These are phyloP conservation scores for Venustampulla echinocandica DNA, from an alignment of 495 filamentous ascomycete genomes.

Conservation along the genomic window DNA sequence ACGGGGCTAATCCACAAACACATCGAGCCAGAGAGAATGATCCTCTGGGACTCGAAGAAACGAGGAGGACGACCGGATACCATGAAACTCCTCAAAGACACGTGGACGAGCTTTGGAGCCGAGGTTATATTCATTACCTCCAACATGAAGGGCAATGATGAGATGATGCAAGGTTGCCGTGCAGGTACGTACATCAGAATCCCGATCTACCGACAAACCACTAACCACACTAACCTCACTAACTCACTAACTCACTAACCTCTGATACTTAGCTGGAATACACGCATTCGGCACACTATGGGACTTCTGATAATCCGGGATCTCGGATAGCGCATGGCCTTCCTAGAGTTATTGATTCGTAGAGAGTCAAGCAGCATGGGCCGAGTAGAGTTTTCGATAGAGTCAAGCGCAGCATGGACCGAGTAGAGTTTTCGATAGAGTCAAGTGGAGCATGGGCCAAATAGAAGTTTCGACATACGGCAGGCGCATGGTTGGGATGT, in stretches of 20 bases:
- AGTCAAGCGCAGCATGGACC: slow-evolving; percentile 6
- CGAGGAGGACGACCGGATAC: slow-evolving; percentile 34
- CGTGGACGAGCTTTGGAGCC: slow-evolving; percentile 34
- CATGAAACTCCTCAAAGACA: slow-evolving; percentile 33
- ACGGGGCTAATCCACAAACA: slow-evolving; percentile 31
- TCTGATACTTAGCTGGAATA: slow-evolving; percentile 25
- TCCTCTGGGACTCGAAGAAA: slow-evolving; percentile 40
- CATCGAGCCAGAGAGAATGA: slow-evolving; percentile 38
- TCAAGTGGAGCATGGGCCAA: slow-evolving; percentile 4
- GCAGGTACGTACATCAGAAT: slow-evolving; percentile 25
- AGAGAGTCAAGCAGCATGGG: slow-evolving; percentile 11
- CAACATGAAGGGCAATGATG: slow-evolving; percentile 37
- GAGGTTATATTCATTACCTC: slow-evolving; percentile 42
- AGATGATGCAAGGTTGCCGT: slow-evolving; percentile 38
- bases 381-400: slow-evolving; percentile 10
- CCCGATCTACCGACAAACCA: slow-evolving; percentile 1
- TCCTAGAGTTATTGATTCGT: slow-evolving; percentile 3
- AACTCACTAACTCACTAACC: slow-evolving; percentile 19
- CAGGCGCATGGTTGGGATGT: slow-evolving; percentile 10
- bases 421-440: slow-evolving; percentile 5
- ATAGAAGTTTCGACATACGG: slow-evolving; percentile 12
- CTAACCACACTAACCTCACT: too few relatives aligned
- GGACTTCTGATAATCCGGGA: slow-evolving; percentile 30
- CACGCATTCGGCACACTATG: slow-evolving; percentile 38
- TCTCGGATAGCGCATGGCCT: slow-evolving; percentile 18